A percentile compares a stretch with the other conserved stretches of the same genome.
phyloP scores from a whole-genome alignment of 1,139 yeast species.

The Sporopachydermia cereana region DNA sequence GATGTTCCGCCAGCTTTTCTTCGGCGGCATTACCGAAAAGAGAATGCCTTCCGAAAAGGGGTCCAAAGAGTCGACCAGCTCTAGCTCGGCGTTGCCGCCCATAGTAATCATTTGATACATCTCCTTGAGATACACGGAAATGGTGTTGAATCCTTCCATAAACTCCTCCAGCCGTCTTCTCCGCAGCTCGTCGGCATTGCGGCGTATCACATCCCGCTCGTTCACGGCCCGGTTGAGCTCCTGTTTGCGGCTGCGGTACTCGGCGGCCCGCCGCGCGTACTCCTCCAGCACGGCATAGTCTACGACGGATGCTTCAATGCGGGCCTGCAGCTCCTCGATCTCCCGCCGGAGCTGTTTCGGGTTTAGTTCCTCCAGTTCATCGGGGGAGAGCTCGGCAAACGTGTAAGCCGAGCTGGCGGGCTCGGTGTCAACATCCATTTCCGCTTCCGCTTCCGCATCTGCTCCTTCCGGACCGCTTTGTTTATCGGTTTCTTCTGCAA shows the following conservation, averaged over 20 bases:
- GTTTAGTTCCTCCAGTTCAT: conserved; percentile 42
- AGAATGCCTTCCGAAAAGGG: conserved; percentile 97
- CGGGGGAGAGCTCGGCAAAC: conserved; percentile 36
- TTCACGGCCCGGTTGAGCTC: conserved; percentile 61
- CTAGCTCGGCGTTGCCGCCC: conserved; percentile 99
- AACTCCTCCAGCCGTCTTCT: conserved; percentile 75
- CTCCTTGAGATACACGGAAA: conserved; percentile 81
- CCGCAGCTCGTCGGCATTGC: conserved; percentile 56
- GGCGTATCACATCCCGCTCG: conserved; percentile 54
- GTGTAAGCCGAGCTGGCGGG: conserved; percentile 11
- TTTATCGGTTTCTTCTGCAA: conserved; percentile 59
- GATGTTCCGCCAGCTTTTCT: conserved; percentile 93
- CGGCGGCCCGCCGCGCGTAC: conserved; percentile 55
- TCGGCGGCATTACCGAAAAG: conserved; percentile 98
- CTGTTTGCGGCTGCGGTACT: conserved; percentile 47
- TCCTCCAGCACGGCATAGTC: conserved; percentile 72
- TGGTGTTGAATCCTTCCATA: conserved; percentile 82
- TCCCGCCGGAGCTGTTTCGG: conserved; percentile 38
- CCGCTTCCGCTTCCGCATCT: conserved; percentile 11
- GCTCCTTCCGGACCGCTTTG: conserved; percentile 26
- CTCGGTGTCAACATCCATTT: conserved; percentile 13
- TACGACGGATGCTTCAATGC: conserved; percentile 45
- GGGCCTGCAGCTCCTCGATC: conserved; percentile 44
- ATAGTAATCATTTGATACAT: conserved; percentile 98
- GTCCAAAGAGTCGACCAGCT: conserved; percentile 87